phyloP scores from a whole-genome alignment of 306 rosid genomes.

The Oxytropis ochrocephala region DNA sequence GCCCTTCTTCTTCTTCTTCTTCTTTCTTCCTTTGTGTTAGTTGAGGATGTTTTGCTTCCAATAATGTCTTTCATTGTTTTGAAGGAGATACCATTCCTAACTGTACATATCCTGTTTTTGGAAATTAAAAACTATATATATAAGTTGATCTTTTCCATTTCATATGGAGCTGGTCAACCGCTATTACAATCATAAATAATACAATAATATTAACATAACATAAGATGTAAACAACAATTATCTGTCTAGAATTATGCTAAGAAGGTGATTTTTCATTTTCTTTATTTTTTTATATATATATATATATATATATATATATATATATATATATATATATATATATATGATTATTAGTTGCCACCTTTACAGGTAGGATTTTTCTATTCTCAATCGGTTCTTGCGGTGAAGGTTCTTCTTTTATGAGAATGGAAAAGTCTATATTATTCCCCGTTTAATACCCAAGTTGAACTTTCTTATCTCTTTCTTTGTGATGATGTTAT shows the following conservation, averaged over 20 bases:
- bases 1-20: background rate
- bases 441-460: slow-evolving; percentile 6
- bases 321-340: background rate
- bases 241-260: background rate
- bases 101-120: slow-evolving; percentile 17
- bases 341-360: background rate
- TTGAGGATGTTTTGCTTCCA: slow-evolving; percentile 37
- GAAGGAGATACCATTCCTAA: slow-evolving; percentile 57
- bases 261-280: slow-evolving; percentile 2
- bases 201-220: background rate
- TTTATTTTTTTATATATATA: background rate
- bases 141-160: slow-evolving; percentile 6
- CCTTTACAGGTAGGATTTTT: slow-evolving; percentile 22
- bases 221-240: background rate
- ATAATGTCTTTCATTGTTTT: slow-evolving; percentile 42
- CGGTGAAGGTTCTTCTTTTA: slow-evolving; percentile 21
- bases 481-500: background rate
- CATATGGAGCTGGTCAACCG: slow-evolving; percentile 31
- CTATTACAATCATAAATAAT: background rate
- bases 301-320: background rate
- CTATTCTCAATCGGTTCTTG: slow-evolving; percentile 12
- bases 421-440: background rate
- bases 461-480: background rate
- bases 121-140: background rate
- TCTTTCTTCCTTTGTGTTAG: slow-evolving; percentile 29